Evolutionary conservation across 768 basidiomycete genomes (phyloP).

Genomic region (Tephrocybe sp.): DNA sequence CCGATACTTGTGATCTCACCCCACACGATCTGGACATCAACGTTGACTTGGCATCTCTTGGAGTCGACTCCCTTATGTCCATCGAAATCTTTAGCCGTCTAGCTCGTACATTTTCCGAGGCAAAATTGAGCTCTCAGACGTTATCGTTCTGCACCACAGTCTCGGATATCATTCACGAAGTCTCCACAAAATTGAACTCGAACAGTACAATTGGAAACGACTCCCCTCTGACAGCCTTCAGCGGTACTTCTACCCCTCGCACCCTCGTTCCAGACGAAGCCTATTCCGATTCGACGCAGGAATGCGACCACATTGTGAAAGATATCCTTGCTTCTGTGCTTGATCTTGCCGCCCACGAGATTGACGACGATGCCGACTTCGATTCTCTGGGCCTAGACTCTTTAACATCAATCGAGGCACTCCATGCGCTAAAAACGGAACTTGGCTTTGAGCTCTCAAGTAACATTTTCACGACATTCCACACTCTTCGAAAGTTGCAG

Average conservation of each 20-base stretch:
- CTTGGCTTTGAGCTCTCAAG: slow-evolving; percentile 41
- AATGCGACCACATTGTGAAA: slow-evolving; percentile 30
- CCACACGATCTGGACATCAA: slow-evolving; percentile 30
- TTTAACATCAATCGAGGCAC: slow-evolving; percentile 59
- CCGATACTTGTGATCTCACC: slow-evolving; percentile 41
- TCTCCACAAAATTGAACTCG: slow-evolving; percentile 17
- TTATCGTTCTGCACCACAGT: slow-evolving; percentile 35
- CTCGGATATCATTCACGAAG: slow-evolving; percentile 31
- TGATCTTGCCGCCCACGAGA: slow-evolving; percentile 33
- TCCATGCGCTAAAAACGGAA: slow-evolving; percentile 42
- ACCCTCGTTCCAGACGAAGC: slow-evolving; percentile 40
- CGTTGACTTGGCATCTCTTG: slow-evolving; percentile 48
- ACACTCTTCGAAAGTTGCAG: slow-evolving; percentile 39
- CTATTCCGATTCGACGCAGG: slow-evolving; percentile 18
- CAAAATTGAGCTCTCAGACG: slow-evolving; percentile 25
- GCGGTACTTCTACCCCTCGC: slow-evolving; percentile 30
- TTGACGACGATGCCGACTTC: slow-evolving; percentile 46
- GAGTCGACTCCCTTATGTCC: slow-evolving; percentile 63
- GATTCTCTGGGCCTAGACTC: slow-evolving; percentile 60
- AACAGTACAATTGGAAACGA: not conserved
- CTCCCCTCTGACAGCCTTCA: slow-evolving; percentile 14
- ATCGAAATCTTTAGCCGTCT: slow-evolving; percentile 51
- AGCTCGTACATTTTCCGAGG: slow-evolving; percentile 30
- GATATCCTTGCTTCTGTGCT: slow-evolving; percentile 45
- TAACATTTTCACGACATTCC: slow-evolving; percentile 37